A percentile compares a stretch with the other conserved stretches of the same genome.
These are phyloP conservation scores for Scheffersomyces segobiensis DNA, from an alignment of 1,139 yeast species.

Conservation along the genomic window DNA sequence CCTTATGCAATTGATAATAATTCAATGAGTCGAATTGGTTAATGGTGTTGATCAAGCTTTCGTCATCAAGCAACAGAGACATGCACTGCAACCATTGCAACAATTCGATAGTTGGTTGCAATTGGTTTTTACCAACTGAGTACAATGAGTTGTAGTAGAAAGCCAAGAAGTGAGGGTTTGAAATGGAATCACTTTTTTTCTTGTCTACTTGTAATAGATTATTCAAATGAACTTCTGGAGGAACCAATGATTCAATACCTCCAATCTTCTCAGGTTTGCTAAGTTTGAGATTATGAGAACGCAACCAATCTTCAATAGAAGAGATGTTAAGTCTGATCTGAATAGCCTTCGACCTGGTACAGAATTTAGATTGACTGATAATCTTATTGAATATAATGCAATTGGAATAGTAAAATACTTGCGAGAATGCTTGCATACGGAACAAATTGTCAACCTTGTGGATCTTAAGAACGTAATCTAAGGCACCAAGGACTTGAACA, in stretches of 20 bases:
- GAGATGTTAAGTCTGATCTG: slow-evolving; percentile 87
- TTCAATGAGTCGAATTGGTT: slow-evolving; percentile 61
- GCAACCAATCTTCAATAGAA: slow-evolving; percentile 88
- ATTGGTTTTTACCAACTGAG: slow-evolving; percentile 61
- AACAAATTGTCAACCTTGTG: slow-evolving; percentile 79
- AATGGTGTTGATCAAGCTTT: slow-evolving; percentile 56
- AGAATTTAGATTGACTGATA: slow-evolving; percentile 61
- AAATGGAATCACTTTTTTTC: slow-evolving; percentile 3
- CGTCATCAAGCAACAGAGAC: slow-evolving; percentile 59
- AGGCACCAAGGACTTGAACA: slow-evolving; percentile 85
- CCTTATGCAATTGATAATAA: slow-evolving; percentile 69
- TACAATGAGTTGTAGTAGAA: slow-evolving; percentile 60
- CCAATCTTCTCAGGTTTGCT: slow-evolving; percentile 36
- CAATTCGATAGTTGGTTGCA: slow-evolving; percentile 75
- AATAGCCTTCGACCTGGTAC: slow-evolving; percentile 82
- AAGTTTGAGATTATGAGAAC: slow-evolving; percentile 69
- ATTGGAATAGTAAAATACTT: slow-evolving; percentile 78
- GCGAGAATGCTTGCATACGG: slow-evolving; percentile 73
- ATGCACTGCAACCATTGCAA: slow-evolving; percentile 91
- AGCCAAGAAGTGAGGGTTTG: slow-evolving; percentile 32
- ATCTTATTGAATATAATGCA: slow-evolving; percentile 72
- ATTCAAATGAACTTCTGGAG: slow-evolving; percentile 16
- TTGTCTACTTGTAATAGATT: slow-evolving; percentile 21
- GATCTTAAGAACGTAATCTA: slow-evolving; percentile 79
- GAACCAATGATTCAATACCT: slow-evolving; percentile 23